Percentiles rank a stretch among this genome's conserved stretches.
Evolutionary conservation across 345 rosid species (phyloP).

Genomic region (Populus euphratica): DNA sequence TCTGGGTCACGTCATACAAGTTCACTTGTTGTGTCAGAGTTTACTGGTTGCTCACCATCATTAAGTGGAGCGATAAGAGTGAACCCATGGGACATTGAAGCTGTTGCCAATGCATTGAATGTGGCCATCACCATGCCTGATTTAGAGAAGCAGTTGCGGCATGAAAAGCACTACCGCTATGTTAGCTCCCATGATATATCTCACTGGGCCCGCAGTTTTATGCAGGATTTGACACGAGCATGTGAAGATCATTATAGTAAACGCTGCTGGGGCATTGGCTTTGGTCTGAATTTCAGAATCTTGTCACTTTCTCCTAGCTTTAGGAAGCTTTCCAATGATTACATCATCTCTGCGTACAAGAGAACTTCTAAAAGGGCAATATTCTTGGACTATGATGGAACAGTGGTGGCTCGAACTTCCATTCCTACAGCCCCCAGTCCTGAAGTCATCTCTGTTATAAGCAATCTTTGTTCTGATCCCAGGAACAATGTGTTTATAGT

Average conservation of each 20-base stretch:
- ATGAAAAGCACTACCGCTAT: constrained; percentile 42
- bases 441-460: constrained; percentile 28
- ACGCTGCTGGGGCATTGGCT: constrained; percentile 43
- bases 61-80: constrained; percentile 48
- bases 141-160: constrained; percentile 39
- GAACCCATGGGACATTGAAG: constrained; percentile 46
- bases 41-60: constrained; percentile 47
- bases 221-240: constrained; percentile 39
- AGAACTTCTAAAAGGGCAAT: constrained; percentile 34
- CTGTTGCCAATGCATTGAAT: constrained; percentile 37
- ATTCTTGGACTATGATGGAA: constrained; percentile 50
- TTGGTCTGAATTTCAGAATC: constrained; percentile 39
- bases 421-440: constrained; percentile 28
- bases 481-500: constrained; percentile 42
- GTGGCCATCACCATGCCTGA: constrained; percentile 27
- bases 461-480: constrained; percentile 33
- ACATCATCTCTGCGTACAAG: constrained; percentile 34
- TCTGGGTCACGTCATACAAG: constrained; percentile 28
- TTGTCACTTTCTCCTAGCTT: constrained; percentile 40
- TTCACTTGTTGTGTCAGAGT: constrained; percentile 44
- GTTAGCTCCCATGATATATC: constrained; percentile 39
- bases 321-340: constrained; percentile 36
- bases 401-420: constrained; percentile 36
- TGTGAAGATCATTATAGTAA: constrained; percentile 36
- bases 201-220: constrained; percentile 42